Percentiles rank a stretch among this genome's conserved stretches.
phyloP scores from a whole-genome alignment of 2,329 filamentous ascomycete species.

The Fusarium brachygibbosum region DNA sequence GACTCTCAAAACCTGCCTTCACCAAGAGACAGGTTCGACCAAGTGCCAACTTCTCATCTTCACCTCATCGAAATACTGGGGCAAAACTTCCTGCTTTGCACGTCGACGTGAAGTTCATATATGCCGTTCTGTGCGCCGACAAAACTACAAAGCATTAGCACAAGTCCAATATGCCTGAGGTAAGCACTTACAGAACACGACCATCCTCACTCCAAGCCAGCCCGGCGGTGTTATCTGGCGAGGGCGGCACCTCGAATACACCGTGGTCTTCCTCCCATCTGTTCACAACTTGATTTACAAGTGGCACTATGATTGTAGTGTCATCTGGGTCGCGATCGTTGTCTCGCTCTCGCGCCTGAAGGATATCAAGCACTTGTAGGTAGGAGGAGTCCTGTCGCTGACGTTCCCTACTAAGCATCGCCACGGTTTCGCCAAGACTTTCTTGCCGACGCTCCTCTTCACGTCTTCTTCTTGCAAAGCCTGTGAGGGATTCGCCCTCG shows the following conservation, averaged over 20 bases:
- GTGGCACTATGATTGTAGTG: constrained; percentile 54
- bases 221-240: constrained; percentile 71
- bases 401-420: constrained; percentile 54
- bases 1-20: constrained; percentile 21
- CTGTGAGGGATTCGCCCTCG: neutral
- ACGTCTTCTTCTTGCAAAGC: neutral
- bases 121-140: constrained; percentile 79
- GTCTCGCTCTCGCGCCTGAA: constrained; percentile 53
- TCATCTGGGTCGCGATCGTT: constrained; percentile 55
- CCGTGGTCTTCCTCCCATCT: constrained; percentile 60
- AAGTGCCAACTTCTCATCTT: constrained; percentile 35
- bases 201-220: constrained; percentile 74
- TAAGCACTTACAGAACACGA: constrained; percentile 65
- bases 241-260: constrained; percentile 60
- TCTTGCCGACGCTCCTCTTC: constrained; percentile 53
- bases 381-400: constrained; percentile 55
- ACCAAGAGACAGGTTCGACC: constrained; percentile 11
- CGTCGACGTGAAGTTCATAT: constrained; percentile 78
- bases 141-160: constrained; percentile 61
- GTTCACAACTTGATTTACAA: constrained; percentile 56
- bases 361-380: constrained; percentile 55
- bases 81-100: constrained; percentile 70
- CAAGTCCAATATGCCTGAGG: no score
- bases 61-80: constrained; percentile 68
- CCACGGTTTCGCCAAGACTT: constrained; percentile 54